Conservation (phyloP, 1,284 basidiomycete genomes). For the Ustilago sp. region DNA sequence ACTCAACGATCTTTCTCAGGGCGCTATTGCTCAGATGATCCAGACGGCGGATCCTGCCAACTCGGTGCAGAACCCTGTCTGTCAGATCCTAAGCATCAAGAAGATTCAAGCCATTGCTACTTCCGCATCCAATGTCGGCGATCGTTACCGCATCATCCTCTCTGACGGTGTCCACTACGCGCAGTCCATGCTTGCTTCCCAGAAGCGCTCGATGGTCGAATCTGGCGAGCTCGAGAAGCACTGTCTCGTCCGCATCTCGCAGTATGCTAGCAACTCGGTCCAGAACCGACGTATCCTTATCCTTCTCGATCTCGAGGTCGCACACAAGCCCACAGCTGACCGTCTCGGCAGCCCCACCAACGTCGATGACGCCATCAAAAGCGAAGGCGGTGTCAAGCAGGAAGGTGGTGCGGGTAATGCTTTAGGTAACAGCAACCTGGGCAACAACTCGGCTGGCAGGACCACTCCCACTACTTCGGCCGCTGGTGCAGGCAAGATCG, state of each 20-base stretch:
- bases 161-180: conserved; percentile 67
- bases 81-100: conserved; percentile 67
- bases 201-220: conserved; percentile 83
- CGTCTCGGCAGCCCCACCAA: conserved; percentile 62
- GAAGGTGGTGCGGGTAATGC: conserved; percentile 28
- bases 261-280: conserved; percentile 85
- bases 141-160: conserved; percentile 67
- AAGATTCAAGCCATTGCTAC: conserved; percentile 60
- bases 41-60: conserved; percentile 50
- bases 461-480: conserved; percentile 50
- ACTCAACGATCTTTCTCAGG: conserved; percentile 57
- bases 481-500: conserved; percentile 26
- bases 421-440: conserved; percentile 33
- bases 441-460: conserved; percentile 44
- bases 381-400: conserved; percentile 42
- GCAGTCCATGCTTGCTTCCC: conserved; percentile 89
- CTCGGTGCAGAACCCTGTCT: conserved; percentile 59
- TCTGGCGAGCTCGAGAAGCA: conserved; percentile 79
- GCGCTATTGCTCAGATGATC: conserved; percentile 63
- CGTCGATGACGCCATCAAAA: conserved; percentile 49
- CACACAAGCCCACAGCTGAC: conserved; percentile 42
- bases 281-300: conserved; percentile 85
- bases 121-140: conserved; percentile 53
- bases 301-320: conserved; percentile 78
- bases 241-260: conserved; percentile 80